Percentiles rank a stretch among this genome's conserved stretches.
These are phyloP conservation scores for Takashimella koratensis DNA, from an alignment of 1,284 basidiomycete genomes.

Conservation along the genomic window DNA sequence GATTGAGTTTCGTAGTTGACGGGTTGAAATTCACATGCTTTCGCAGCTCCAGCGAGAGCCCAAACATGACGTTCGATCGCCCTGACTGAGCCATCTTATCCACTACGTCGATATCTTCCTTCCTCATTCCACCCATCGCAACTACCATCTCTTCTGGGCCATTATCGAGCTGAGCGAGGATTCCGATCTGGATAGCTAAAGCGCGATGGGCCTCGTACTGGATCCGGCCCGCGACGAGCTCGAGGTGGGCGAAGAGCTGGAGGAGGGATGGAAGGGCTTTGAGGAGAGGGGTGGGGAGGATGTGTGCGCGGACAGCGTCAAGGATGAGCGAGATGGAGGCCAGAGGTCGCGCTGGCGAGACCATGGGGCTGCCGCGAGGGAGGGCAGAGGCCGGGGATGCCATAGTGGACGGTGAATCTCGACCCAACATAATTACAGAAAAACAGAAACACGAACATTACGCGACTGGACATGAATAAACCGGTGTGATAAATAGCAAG, in stretches of 20 bases:
- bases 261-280: constrained; percentile 21
- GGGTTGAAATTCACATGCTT: not conserved
- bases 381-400: too few relatives aligned
- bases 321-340: constrained; percentile 2
- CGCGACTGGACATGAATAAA: too few relatives aligned
- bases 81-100: not conserved
- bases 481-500: too few relatives aligned
- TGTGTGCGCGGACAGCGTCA: constrained; percentile 13
- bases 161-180: not conserved
- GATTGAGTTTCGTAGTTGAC: too few relatives aligned
- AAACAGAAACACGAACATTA: too few relatives aligned
- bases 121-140: not conserved
- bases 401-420: too few relatives aligned
- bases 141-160: not conserved
- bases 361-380: not conserved
- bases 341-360: not conserved
- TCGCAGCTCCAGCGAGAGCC: not conserved
- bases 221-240: constrained; percentile 25
- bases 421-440: too few relatives aligned
- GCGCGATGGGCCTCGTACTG: constrained; percentile 12
- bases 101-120: not conserved
- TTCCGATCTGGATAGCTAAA: not conserved
- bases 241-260: constrained; percentile 31
- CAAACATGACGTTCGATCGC: not conserved
- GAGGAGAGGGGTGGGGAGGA: constrained; percentile 19